Conservation (phyloP, 345 rosid species). For the Linum tenue region DNA sequence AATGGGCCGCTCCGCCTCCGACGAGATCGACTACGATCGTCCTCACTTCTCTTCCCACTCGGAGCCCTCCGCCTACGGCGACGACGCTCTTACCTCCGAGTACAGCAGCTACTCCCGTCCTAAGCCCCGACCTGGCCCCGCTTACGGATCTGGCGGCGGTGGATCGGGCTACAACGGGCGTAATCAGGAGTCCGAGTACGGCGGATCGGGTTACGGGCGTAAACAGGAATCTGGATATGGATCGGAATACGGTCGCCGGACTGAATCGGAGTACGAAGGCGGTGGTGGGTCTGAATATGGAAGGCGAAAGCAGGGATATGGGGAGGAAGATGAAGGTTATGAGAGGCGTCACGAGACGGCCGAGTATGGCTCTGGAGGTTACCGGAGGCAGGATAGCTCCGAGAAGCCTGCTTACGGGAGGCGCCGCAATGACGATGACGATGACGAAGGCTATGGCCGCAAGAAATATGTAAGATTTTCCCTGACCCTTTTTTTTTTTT, state of each 20-base stretch:
- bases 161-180: conserved; percentile 3
- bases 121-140: conserved; percentile 59
- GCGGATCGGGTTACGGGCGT: conserved; percentile 15
- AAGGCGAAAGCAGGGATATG: not conserved
- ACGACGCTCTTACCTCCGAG: conserved; percentile 33
- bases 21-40: conserved; percentile 51
- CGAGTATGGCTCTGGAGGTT: conserved; percentile 2
- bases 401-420: conserved; percentile 34
- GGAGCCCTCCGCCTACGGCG: conserved; percentile 60
- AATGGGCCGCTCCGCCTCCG: conserved; percentile 28
- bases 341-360: not conserved
- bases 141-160: not conserved
- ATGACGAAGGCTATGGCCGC: conserved; percentile 59
- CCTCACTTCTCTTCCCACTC: conserved; percentile 53
- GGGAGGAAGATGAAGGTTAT: not conserved
- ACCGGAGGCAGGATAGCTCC: conserved; percentile 31
- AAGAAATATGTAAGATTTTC: conserved; percentile 64
- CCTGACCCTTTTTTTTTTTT: not conserved
- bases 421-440: conserved; percentile 39
- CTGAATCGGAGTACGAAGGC: conserved; percentile 20
- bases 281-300: conserved; percentile 6
- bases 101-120: conserved; percentile 76
- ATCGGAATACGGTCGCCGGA: conserved; percentile 16
- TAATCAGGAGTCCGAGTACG: conserved; percentile 11
- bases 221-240: conserved; percentile 22